Evolutionary conservation across 192 early-diverging fungal genomes (phyloP).

Genomic region (Chytriomyces sp.): DNA sequence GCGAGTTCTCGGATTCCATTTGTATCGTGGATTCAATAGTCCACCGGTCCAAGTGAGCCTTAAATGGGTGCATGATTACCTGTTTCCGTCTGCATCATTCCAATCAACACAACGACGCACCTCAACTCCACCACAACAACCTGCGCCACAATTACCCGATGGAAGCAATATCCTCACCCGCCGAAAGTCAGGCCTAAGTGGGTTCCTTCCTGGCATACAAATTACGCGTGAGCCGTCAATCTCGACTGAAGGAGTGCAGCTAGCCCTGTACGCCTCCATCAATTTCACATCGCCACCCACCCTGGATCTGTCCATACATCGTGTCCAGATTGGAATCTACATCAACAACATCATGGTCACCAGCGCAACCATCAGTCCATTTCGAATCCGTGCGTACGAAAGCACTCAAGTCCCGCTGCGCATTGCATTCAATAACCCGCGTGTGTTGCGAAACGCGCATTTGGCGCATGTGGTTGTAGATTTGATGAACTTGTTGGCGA

Average conservation of each 20-base stretch:
- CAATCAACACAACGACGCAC: not conserved
- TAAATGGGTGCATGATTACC: not conserved
- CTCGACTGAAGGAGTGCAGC: not conserved
- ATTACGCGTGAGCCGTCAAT: not conserved
- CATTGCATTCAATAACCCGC: constrained; percentile 13
- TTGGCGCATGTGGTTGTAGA: not conserved
- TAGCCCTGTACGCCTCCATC: not conserved
- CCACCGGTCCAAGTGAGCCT: not conserved
- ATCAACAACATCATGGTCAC: constrained; percentile 10
- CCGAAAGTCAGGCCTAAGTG: not conserved
- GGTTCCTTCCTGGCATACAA: constrained; percentile 1
- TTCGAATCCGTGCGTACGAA: not conserved
- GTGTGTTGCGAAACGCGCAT: not conserved
- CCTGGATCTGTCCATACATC: constrained; percentile 2
- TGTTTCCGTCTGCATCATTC: not conserved
- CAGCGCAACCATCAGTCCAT: not conserved
- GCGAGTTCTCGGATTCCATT: not conserved
- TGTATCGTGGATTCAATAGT: not conserved
- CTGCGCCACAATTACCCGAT: not conserved
- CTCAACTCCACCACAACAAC: not conserved
- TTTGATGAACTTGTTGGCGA: not conserved
- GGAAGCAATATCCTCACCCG: not conserved
- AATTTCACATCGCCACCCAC: constrained; percentile 13
- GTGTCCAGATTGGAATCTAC: constrained; percentile 6
- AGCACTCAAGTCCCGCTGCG: not conserved